phyloP scores from a whole-genome alignment of 2,329 filamentous ascomycete species.

The Penicillium sp. region DNA sequence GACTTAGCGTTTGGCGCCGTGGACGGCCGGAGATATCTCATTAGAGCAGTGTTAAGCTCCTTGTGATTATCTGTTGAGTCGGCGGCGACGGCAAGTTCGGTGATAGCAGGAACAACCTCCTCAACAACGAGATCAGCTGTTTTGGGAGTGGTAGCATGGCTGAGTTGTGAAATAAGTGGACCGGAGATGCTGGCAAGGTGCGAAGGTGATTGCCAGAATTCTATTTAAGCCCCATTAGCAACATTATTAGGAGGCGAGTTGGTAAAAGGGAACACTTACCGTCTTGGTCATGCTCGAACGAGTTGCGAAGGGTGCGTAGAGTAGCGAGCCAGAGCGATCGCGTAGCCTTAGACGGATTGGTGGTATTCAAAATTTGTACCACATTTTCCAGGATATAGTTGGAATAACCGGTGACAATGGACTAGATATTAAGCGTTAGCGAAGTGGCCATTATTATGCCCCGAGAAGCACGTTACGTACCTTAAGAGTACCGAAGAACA shows the following conservation, averaged over 20 bases:
- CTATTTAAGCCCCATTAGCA: conserved; percentile 30
- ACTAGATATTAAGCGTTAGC: conserved; percentile 47
- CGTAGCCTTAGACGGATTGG: conserved; percentile 48
- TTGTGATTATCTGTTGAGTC: conserved; percentile 90
- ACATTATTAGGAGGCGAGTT: background rate
- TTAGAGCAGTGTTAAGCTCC: conserved; percentile 76
- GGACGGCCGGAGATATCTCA: conserved; percentile 74
- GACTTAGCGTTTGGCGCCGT: conserved; percentile 31
- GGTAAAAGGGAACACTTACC: conserved; percentile 43
- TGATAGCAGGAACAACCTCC: conserved; percentile 73
- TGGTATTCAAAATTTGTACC: conserved; percentile 61
- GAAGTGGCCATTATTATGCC: background rate
- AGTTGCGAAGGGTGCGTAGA: conserved; percentile 71
- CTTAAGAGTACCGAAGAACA: conserved; percentile 84
- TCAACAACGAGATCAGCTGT: conserved; percentile 52
- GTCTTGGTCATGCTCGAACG: conserved; percentile 88
- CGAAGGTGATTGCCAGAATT: conserved; percentile 91
- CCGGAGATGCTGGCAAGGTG: conserved; percentile 77
- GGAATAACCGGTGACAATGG: conserved; percentile 90
- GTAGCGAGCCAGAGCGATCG: conserved; percentile 70
- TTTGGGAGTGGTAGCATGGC: conserved; percentile 42
- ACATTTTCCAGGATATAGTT: conserved; percentile 80
- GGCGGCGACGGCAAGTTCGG: conserved; percentile 77
- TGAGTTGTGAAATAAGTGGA: conserved; percentile 72
- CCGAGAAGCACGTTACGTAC: conserved; percentile 36